phyloP scores from a whole-genome alignment of 2,329 filamentous ascomycete genomes.

The Trichophyton verrucosum region DNA sequence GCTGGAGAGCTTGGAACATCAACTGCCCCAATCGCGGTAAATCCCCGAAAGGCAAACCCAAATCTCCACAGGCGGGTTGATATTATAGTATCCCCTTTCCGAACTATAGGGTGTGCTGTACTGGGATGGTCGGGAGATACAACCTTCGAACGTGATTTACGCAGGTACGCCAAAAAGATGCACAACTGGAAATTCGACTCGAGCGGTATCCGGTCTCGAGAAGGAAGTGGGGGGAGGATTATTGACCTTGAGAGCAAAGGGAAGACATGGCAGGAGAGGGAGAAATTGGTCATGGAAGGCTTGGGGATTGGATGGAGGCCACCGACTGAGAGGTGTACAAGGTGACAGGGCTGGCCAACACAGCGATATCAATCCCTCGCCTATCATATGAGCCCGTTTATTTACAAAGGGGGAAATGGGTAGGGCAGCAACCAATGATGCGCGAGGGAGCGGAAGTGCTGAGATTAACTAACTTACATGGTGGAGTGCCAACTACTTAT shows the following conservation, averaged over 20 bases:
- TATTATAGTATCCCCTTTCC: conserved; percentile 83
- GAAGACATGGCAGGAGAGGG: conserved; percentile 54
- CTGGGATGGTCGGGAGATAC: conserved; percentile 80
- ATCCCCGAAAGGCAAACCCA: conserved; percentile 38
- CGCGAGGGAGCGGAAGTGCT: too few relatives aligned
- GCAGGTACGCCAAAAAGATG: conserved; percentile 62
- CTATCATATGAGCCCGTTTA: neutral
- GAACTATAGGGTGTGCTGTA: conserved; percentile 75
- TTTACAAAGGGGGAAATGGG: neutral
- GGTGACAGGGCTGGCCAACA: conserved; percentile 28
- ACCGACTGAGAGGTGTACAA: conserved; percentile 56
- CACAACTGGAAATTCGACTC: conserved; percentile 79
- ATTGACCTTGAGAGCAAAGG: conserved; percentile 51
- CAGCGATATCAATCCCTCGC: neutral
- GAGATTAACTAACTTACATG: too few relatives aligned
- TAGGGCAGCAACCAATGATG: neutral
- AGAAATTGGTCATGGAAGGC: conserved; percentile 67
- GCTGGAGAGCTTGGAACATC: neutral
- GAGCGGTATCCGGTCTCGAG: conserved; percentile 62
- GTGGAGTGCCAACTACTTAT: neutral
- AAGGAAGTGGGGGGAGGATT: conserved; percentile 50
- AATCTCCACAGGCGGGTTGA: conserved; percentile 77
- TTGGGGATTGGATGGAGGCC: conserved; percentile 56
- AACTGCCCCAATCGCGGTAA: neutral
- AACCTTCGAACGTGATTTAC: conserved; percentile 77